Percentiles rank a stretch among this genome's conserved stretches.
These are phyloP conservation scores for Scytalidium sp. DNA, from an alignment of 2,329 filamentous ascomycete species.

Conservation along the genomic window DNA sequence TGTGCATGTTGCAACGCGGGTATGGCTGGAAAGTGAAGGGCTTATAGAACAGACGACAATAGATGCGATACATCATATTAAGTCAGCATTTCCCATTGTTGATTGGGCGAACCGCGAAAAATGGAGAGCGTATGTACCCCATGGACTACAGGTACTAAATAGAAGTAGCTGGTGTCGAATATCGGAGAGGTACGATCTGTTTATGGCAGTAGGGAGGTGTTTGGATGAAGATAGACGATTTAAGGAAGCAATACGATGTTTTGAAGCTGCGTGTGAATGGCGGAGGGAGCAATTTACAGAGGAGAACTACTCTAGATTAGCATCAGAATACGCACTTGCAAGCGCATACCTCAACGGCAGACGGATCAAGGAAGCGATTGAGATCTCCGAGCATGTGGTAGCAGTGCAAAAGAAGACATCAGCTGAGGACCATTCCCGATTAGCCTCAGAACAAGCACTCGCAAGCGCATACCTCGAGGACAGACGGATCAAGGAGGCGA, in stretches of 20 bases:
- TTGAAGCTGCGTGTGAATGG: constrained; percentile 1
- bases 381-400: constrained; percentile 20
- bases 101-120: constrained; percentile 11
- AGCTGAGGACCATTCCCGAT: constrained; percentile 3
- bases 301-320: constrained; percentile 7
- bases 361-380: constrained; percentile 18
- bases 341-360: constrained; percentile 15
- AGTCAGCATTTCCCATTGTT: background rate
- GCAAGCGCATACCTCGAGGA: constrained; percentile 19
- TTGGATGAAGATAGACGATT: constrained; percentile 9
- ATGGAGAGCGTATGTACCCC: constrained; percentile 26
- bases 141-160: constrained; percentile 22
- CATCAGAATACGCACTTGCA: constrained; percentile 16
- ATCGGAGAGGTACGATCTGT: constrained; percentile 17
- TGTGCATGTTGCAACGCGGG: constrained; percentile 6
- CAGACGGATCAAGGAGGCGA: constrained; percentile 8
- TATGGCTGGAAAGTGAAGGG: constrained; percentile 5
- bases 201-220: constrained; percentile 15
- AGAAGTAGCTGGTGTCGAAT: constrained; percentile 10
- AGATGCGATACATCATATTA: constrained; percentile 5
- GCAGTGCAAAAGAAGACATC: constrained; percentile 1
- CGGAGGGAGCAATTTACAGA: constrained; percentile 7
- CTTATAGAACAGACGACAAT: constrained; percentile 5
- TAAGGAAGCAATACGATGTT: background rate
- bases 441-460: constrained; percentile 12